Percentiles rank a stretch among this genome's conserved stretches.
These are phyloP conservation scores for Xanthoconium stramineum DNA, from an alignment of 768 basidiomycete species.

Conservation along the genomic window DNA sequence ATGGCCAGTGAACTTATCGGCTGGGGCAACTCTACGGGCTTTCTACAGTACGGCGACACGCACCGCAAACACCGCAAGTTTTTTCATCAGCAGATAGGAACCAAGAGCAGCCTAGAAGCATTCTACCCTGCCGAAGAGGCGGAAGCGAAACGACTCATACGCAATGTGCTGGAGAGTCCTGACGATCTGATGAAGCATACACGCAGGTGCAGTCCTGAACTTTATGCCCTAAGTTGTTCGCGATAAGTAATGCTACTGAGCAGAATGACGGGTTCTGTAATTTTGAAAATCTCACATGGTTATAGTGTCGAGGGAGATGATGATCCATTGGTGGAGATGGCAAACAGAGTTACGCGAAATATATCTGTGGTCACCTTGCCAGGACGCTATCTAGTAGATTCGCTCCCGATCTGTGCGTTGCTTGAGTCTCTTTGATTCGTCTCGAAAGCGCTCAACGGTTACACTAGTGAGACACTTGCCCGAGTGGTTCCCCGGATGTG, in stretches of 20 bases:
- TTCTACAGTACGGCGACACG: conserved; percentile 7
- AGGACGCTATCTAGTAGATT: conserved; percentile 8
- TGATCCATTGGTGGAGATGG: conserved; percentile 33
- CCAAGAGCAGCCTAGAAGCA: background rate
- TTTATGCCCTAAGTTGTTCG: background rate
- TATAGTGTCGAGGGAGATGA: conserved; percentile 27
- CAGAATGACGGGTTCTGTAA: conserved; percentile 18
- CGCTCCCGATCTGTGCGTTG: conserved; percentile 6
- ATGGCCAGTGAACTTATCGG: conserved; percentile 23
- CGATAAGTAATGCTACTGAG: background rate
- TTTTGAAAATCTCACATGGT: conserved; percentile 35
- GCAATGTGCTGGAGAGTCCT: conserved; percentile 1
- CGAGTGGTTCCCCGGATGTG: conserved; percentile 18
- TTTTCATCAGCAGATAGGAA: conserved; percentile 7
- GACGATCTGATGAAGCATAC: conserved; percentile 2
- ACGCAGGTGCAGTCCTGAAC: background rate
- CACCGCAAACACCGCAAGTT: conserved; percentile 7
- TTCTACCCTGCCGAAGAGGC: conserved; percentile 5
- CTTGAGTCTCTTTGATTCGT: background rate
- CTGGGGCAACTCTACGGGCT: background rate
- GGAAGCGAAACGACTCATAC: conserved; percentile 4
- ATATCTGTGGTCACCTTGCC: conserved; percentile 5
- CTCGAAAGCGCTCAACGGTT: background rate
- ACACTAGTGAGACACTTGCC: conserved; percentile 14
- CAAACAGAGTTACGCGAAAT: conserved; percentile 21